phyloP scores from a whole-genome alignment of 257 asterid genomes.

The Solanum clarkiae region DNA sequence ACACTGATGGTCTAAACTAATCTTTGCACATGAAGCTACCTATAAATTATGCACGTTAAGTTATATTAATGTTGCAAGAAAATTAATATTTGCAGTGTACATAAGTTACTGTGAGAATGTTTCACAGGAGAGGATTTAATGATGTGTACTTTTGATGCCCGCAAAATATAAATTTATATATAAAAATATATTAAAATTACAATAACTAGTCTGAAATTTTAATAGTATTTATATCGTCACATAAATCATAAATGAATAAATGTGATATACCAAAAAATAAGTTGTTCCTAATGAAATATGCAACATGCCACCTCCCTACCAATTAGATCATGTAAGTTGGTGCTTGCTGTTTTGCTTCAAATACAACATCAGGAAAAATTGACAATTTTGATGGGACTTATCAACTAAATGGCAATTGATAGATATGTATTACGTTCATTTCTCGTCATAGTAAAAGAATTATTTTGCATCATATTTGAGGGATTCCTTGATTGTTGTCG shows the following conservation, averaged over 20 bases:
- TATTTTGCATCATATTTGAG: background rate
- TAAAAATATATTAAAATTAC: background rate
- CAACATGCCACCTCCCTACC: no score
- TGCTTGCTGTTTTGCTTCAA: background rate
- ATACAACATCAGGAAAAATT: background rate
- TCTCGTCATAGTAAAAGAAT: background rate
- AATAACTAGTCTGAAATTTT: background rate
- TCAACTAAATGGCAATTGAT: background rate
- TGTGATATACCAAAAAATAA: background rate
- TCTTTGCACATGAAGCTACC: background rate
- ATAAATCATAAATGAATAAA: background rate
- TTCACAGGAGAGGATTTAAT: background rate
- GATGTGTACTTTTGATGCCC: background rate
- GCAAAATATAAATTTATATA: background rate
- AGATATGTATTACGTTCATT: no score
- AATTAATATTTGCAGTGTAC: background rate
- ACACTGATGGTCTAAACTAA: background rate
- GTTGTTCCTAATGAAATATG: no score
- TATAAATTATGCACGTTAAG: background rate
- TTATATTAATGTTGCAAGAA: background rate
- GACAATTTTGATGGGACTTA: background rate
- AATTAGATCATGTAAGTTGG: background rate
- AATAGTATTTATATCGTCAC: background rate
- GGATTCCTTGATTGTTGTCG: accelerated
- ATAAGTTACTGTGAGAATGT: background rate